Base-by-base conservation (phyloP, 2,329 filamentous ascomycete genomes). In the Epichloe baconii region DNA sequence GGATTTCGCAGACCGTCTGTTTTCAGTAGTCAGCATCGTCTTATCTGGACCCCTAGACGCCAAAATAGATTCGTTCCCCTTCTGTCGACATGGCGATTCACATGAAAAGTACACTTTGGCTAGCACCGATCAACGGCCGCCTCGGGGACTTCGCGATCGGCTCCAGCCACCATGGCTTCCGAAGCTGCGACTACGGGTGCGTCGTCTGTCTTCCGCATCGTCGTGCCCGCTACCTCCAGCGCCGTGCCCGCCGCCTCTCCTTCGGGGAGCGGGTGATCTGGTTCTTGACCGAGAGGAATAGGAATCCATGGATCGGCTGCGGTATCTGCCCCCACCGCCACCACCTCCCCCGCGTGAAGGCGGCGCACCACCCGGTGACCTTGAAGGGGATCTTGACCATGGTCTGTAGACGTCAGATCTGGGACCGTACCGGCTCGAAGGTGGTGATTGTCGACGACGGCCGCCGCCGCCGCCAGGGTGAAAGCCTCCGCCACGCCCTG, bases 391-490 rank as follows among this genome's bases (percentile, higher is more conserved):
- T 6, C 71, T 61, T 1, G 79, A 79, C 26, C 73, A 71, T n/a
- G 82, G 82, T 5, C 82, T 75, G 62, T 85, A 86, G 31, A 74
- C 76, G 57, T 83, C 78, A 47, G 73, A 70, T 54, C 73, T 64
- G 51, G 69, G 59, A 8, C 71, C 72, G 53, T 63, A 71, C 23
- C 70, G 66, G 38, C 62, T 59, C 41, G 65, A 41, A 4, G 48
- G 65, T 6, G 67, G 66, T 10, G 66, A 66, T 42, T 64, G 65
- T 52, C 66, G 66, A 50, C 68, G 69, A 44, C 67, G 65, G 31
- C 65, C 64, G 31, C 66, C 61, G 6, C 45, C 61, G 14, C 26
- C 26, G 15, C 68, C 65, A 46, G 62, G 66, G 40, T 58, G 59
- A 23, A 65, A 61, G 19, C 64, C 59, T 23, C 64, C 58, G 48